Evolutionary conservation across 352 stramenopile species (phyloP), one percentile per base, ranked within the genome.

Genomic region (Pythium coloratum): DNA sequence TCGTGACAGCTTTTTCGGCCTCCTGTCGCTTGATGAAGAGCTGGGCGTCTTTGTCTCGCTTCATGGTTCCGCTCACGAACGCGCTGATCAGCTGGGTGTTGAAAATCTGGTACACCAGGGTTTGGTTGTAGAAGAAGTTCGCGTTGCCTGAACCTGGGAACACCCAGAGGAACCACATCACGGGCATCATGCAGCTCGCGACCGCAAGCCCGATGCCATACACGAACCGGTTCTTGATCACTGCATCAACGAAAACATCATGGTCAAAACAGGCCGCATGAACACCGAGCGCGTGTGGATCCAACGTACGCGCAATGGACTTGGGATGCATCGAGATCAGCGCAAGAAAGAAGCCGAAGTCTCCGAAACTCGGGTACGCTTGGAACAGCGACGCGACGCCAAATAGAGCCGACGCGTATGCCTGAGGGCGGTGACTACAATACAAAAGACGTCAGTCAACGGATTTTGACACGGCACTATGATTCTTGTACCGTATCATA

Each of bases 81-180:
- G 86, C 85, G 12, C 72, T 86, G 63, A 94, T 80, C 20, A 92
- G 68, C 63, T 92, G 84, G 0, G 83, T 88, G 66, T 82, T 84
- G 64, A 95, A 95, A 60, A 92, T 84, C 68, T 94, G 87, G 62
- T 91, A 95, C 55, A 95, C 84, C 50, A 95, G 72, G 38, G 87
- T 95, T 71, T 94, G 85, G 72, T 92, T 94, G 75, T 94, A 95
- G 61, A 92, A 95, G 67, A 95, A 95, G 62, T 95, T 95, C n/a
- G 87, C 84, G 67, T 95, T 95, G 24, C 87, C 87, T 10, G 85
- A 94, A 13, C 81, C 87, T 7, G 87, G 85, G 55, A 89, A 95
- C 42, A 95, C 64, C 87, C 87, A 95, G n/a, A 95, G 70, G 59
- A 92, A 94, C 78, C 82, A 92, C 87, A 95, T 95, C 24, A 94